Conservation (phyloP, 2,329 filamentous ascomycete genomes). For the Cladosporium sp. region DNA sequence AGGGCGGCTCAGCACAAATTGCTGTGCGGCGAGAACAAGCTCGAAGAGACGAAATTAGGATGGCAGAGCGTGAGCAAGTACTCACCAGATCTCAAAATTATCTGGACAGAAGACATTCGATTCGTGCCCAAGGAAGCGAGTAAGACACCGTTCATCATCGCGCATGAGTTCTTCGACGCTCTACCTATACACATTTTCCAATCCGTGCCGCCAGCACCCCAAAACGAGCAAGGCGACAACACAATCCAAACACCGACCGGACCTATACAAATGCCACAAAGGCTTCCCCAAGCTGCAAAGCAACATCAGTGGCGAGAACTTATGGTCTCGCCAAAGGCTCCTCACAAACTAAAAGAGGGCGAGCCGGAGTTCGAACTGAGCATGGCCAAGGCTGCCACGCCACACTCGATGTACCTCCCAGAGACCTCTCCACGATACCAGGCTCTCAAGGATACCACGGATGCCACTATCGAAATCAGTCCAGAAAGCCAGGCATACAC, state of each 20-base stretch:
- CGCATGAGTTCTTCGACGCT: constrained; percentile 98
- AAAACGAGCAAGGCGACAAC: constrained; percentile 30
- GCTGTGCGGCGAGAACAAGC: constrained; percentile 68
- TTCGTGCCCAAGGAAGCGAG: constrained; percentile 64
- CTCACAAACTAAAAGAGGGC: constrained; percentile 48
- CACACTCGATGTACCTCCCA: constrained; percentile 80
- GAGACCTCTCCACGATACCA: constrained; percentile 76
- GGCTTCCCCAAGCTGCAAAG: constrained; percentile 34
- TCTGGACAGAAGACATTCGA: constrained; percentile 87
- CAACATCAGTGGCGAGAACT: constrained; percentile 74
- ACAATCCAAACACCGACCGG: constrained; percentile 46
- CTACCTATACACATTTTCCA: constrained; percentile 95
- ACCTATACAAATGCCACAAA: constrained; percentile 39
- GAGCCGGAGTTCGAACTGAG: constrained; percentile 82
- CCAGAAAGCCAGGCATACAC: constrained; percentile 80
- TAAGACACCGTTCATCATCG: constrained; percentile 86
- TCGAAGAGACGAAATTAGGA: constrained; percentile 69
- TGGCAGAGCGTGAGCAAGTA: constrained; percentile 74
- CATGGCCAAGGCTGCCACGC: constrained; percentile 68
- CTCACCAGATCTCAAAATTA: constrained; percentile 62
- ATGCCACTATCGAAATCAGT: constrained; percentile 80
- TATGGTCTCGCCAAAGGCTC: constrained; percentile 61
- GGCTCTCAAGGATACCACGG: constrained; percentile 62
- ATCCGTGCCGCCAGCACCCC: constrained; percentile 49
- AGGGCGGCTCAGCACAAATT: constrained; percentile 73